Conservation (phyloP, 192 early-diverging fungal species). For the Umbelopsis ramanniana region DNA sequence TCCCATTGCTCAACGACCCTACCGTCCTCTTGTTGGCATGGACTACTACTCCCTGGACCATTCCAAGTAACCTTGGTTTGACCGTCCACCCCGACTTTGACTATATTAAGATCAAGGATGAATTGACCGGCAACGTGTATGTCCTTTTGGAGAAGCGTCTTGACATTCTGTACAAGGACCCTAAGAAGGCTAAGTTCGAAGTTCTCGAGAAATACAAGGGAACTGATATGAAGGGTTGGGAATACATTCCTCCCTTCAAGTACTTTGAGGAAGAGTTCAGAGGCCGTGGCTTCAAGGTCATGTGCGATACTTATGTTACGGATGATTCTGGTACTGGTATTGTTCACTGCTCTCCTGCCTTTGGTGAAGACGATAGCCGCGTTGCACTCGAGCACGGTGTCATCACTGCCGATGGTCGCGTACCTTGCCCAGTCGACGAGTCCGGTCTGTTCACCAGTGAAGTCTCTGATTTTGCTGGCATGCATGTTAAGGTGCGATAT, state of each 20-base stretch:
- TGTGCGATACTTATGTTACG: constrained; percentile 92
- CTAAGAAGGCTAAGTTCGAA: constrained; percentile 93
- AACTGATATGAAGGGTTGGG: constrained; percentile 77
- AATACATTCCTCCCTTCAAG: constrained; percentile 92
- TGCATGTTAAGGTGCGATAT: constrained; percentile 77
- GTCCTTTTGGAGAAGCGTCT: constrained; percentile 88
- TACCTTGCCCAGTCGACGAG: constrained; percentile 93
- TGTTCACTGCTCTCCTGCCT: constrained; percentile 96
- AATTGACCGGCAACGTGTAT: constrained; percentile 77
- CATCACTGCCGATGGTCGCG: constrained; percentile 78
- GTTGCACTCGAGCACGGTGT: constrained; percentile 83
- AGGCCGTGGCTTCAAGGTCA: constrained; percentile 81
- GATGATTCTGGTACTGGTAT: constrained; percentile 95
- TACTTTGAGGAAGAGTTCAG: constrained; percentile 78
- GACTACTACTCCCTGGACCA: constrained; percentile 99
- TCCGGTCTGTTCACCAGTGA: constrained; percentile 78
- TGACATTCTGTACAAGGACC: constrained; percentile 89
- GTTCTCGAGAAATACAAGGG: constrained; percentile 81
- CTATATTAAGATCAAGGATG: constrained; percentile 95
- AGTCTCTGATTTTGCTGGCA: constrained; percentile 78
- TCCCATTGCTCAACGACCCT: constrained; percentile 88
- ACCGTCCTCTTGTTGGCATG: constrained; percentile 85
- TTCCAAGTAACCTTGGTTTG: constrained; percentile 94
- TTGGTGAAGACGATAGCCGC: constrained; percentile 99
- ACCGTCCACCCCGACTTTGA: constrained; percentile 93